These are phyloP conservation scores for Endothia cerciana DNA, from an alignment of 2,329 filamentous ascomycete species.

Conservation along the genomic window DNA sequence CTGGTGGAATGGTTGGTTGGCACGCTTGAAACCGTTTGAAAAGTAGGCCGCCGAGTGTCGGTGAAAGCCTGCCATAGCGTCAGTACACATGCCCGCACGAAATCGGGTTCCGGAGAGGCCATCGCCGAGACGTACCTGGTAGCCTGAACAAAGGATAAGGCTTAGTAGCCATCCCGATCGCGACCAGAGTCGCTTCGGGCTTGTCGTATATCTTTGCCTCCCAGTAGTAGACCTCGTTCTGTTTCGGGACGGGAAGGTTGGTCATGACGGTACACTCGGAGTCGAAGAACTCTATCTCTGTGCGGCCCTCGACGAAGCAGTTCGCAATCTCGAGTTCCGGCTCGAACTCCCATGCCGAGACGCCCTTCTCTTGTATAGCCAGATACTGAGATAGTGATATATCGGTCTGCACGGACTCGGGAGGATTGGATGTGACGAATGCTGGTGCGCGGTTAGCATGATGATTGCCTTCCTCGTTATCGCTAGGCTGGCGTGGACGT, in stretches of 20 bases:
- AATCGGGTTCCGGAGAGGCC: neutral
- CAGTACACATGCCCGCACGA: neutral
- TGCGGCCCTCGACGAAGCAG: constrained; percentile 95
- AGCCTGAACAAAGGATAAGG: constrained; percentile 94
- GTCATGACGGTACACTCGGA: constrained; percentile 96
- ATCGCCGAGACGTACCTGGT: constrained; percentile 71
- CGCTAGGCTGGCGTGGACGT: constrained; percentile 36
- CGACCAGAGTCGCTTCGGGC: constrained; percentile 82
- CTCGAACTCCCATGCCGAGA: constrained; percentile 99
- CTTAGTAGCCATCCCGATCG: constrained; percentile 94
- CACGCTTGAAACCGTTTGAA: constrained; percentile 82
- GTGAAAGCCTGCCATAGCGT: constrained; percentile 70
- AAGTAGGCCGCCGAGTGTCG: constrained; percentile 91
- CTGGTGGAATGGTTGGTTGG: constrained; percentile 87
- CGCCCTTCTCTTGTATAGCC: constrained; percentile 98
- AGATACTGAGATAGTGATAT: constrained; percentile 97
- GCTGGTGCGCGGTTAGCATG: constrained; percentile 55
- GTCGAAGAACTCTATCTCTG: constrained; percentile 98
- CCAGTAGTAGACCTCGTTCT: constrained; percentile 99
- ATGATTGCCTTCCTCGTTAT: neutral
- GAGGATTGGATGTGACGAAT: constrained; percentile 90
- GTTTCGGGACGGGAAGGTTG: constrained; percentile 95
- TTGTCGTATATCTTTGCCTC: constrained; percentile 99
- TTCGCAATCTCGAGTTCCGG: constrained; percentile 99
- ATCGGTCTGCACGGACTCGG: constrained; percentile 93